Conservation (phyloP, 2,329 filamentous ascomycete species). For the Berkeleyomyces basicola region DNA sequence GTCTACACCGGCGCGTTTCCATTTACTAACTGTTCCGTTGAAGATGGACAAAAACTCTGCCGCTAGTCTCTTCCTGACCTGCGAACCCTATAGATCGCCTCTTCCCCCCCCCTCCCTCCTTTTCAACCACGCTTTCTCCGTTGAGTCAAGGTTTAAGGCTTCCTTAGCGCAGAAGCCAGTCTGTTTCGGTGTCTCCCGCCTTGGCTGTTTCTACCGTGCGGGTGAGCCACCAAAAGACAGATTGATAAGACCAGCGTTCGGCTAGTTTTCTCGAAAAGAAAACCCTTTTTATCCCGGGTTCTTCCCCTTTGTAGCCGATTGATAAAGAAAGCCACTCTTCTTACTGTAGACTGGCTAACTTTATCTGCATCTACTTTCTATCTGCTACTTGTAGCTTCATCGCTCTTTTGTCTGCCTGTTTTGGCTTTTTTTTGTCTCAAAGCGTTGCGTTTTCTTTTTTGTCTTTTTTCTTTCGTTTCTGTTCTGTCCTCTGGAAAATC, state of each 20-base stretch:
- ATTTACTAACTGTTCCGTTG: too few species aligned
- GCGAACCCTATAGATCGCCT: too few species aligned
- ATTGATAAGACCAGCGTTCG: neutral
- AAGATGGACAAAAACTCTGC: too few species aligned
- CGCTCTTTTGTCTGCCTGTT: neutral
- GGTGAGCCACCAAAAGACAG: neutral
- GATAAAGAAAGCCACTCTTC: neutral
- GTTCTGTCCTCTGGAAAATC: neutral
- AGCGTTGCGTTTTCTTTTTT: neutral
- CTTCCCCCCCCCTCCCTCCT: too few species aligned
- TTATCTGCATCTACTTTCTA: too few species aligned
- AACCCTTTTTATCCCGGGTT: neutral
- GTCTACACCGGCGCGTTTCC: too few species aligned
- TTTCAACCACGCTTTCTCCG: too few species aligned
- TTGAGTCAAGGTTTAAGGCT: too few species aligned
- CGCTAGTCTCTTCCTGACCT: too few species aligned
- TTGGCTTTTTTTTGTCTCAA: neutral
- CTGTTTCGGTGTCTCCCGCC: neutral
- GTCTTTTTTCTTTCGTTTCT: neutral
- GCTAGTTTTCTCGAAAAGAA: neutral
- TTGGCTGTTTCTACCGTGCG: neutral
- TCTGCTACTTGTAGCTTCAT: neutral
- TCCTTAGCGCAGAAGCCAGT: neutral
- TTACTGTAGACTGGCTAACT: neutral
- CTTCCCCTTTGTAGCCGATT: neutral